Base-by-base conservation (phyloP, 1,139 yeast genomes). In the Hansenula lynferdii region DNA sequence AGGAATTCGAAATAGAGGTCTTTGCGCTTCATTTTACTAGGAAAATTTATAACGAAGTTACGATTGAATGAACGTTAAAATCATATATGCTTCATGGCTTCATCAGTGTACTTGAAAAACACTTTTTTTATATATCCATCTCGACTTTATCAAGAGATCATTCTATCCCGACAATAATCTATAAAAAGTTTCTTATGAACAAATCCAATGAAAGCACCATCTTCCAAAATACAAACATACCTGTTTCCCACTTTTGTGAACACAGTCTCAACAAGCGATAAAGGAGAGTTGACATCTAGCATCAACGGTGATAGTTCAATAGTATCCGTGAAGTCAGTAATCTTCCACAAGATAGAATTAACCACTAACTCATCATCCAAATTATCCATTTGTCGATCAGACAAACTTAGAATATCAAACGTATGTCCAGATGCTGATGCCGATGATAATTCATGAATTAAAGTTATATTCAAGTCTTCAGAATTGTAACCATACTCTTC, bases 171-270 rank as follows among this genome's bases (percentile, higher is more conserved):
- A 39, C 64, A 61, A 41, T 56, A 72, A 42, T 76, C 80, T 39
- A 77, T 70, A 48, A 75, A 70, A 34, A 67, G 67, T 56, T 77
- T 77, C 51, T 76, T 75, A 51, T 77, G 81, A 45, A 77, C 58
- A 4, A 76, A 64, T 1, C 82, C 82, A 43, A 67, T 65, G 51
- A 69, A 77, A 42, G 60, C 57, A 10, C 81, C 82, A 28, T 71
- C 62, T 37, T 66, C 65, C n/a, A 70, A 53, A 24, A 76, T 66
- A 19, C 77, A 75, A 25, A 77, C 65, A 14, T 70, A 74, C 37
- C 82, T 56, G 33, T 69, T 71, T 1, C 84, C 84, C 29, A 77
- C 59, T 45, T 73, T 71, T 35, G 75, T 73, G 51, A 77, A 77
- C 21, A 77, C 62, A 54, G 71, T 61, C 47, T 76, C 75, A 4